These are phyloP conservation scores for Saccharomyces hybrid DNA, from an alignment of 1,139 yeast genomes.

Conservation along the genomic window DNA sequence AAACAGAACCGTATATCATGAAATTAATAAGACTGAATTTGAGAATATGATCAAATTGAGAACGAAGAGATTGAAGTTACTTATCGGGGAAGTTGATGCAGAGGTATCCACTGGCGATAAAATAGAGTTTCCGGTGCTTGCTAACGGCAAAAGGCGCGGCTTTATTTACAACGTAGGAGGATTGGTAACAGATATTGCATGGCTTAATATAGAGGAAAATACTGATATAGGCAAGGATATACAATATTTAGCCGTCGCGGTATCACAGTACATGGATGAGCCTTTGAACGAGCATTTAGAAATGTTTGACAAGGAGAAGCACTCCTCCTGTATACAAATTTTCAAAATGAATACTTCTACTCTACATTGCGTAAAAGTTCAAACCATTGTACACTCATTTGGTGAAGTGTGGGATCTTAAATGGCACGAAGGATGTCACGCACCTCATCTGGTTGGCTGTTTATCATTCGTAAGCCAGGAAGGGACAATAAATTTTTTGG, in stretches of 20 bases:
- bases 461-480: conserved; percentile 55
- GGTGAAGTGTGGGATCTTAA: conserved; percentile 50
- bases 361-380: conserved; percentile 26
- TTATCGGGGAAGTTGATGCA: conserved; percentile 17
- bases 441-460: conserved; percentile 33
- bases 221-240: conserved; percentile 14
- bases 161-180: conserved; percentile 50
- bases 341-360: conserved; percentile 38
- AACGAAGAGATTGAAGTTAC: conserved; percentile 11
- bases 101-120: conserved; percentile 15
- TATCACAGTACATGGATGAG: conserved; percentile 34
- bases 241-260: conserved; percentile 48
- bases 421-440: conserved; percentile 42
- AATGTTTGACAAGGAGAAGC: conserved; percentile 35
- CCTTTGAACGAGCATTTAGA: conserved; percentile 29
- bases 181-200: conserved; percentile 44
- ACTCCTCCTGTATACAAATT: conserved; percentile 41
- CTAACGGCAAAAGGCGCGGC: conserved; percentile 36
- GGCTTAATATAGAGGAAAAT: conserved; percentile 36
- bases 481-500: conserved; percentile 52
- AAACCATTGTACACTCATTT: conserved; percentile 38
- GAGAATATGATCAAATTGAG: conserved; percentile 14
- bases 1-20: conserved; percentile 9
- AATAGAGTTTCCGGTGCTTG: conserved; percentile 29
- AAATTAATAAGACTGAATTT: conserved; percentile 13